Base-by-base conservation (phyloP, 129 eudicot species). In the Ambrosia artemisiifolia region DNA sequence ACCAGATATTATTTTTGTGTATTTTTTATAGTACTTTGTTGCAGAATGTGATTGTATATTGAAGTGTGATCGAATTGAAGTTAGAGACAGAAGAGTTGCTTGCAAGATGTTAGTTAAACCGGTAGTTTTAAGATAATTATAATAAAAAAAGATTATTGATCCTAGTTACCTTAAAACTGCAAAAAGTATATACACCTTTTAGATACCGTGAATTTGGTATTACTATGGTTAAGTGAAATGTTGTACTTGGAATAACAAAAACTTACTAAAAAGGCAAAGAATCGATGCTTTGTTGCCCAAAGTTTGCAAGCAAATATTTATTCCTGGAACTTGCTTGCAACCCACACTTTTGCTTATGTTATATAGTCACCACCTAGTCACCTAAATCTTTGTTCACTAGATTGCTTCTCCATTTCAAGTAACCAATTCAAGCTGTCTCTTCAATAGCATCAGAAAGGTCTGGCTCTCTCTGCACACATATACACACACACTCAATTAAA, bases 291-390 rank as follows among this genome's bases (percentile, higher is more conserved):
- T 11, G 8, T 12, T 62, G 11, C 44, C 60, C 59, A 30, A 67
- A 28, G 60, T 5, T 67, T 46, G 19, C 42, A 67, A 67, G 71
- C 71, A 67, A 67, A 19, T 20, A 24, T 19, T 47, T 67, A 67
- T 67, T 67, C 72, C 47, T 2, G 1, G 5, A 20, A 47, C 40
- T 7, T 11, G 36, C 42, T 36, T 70, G 65, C 40, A 60, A 42
- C 67, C 44, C 5, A 28, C 72, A 47, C 42, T 51, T 30, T 9
- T 30, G 16, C 38, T 66, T 13, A 1, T 34, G 12, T 4, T 67
- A 47, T 67, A 67, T 30, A 47, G 33, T 13, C 43, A 47, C 6
- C 43, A 47, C 40, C 4, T 30, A n/a, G n/a, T n/a, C n/a, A 44
- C 28, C 33, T 16, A 0, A 6, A n/a, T 8, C 34, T 67, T 14